Conservation (phyloP, 1,284 basidiomycete species). For the Microbotryum lychnidis-dioicae region DNA sequence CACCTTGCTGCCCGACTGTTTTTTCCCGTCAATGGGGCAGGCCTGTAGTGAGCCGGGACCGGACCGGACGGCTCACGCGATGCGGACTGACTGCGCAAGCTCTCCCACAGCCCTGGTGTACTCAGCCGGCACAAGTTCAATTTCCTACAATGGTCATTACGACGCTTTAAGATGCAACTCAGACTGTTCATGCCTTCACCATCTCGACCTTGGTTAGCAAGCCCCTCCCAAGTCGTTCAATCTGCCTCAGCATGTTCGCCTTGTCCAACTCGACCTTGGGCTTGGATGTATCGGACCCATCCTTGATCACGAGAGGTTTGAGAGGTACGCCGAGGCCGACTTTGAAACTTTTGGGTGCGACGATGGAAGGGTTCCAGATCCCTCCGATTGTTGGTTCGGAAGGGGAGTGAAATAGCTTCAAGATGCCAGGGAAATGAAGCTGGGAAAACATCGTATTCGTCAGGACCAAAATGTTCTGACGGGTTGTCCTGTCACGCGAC, state of each 20-base stretch:
- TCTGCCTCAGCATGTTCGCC: constrained; percentile 61
- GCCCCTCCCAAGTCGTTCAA: constrained; percentile 66
- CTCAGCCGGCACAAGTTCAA: too few relatives aligned
- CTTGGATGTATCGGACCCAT: constrained; percentile 40
- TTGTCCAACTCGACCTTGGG: constrained; percentile 65
- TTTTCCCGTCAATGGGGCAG: too few relatives aligned
- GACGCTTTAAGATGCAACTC: too few relatives aligned
- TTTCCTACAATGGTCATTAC: too few relatives aligned
- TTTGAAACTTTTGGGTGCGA: constrained; percentile 55
- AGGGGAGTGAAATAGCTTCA: constrained; percentile 72
- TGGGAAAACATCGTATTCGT: constrained; percentile 2
- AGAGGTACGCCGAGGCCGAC: constrained; percentile 74
- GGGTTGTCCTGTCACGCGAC: constrained; percentile 28
- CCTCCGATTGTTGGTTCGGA: constrained; percentile 55
- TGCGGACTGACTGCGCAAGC: too few relatives aligned
- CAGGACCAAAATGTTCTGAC: neutral
- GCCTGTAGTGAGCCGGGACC: too few relatives aligned
- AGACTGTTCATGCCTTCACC: neutral
- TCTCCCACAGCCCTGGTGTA: too few relatives aligned
- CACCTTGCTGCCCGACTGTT: too few relatives aligned
- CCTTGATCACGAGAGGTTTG: constrained; percentile 44
- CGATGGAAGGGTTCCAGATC: constrained; percentile 69
- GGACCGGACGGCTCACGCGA: too few relatives aligned
- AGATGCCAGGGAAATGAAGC: constrained; percentile 53
- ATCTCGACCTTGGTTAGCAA: constrained; percentile 46